Evolutionary conservation across 495 filamentous ascomycete species (phyloP).

Genomic region (Durotheca rogersii): DNA sequence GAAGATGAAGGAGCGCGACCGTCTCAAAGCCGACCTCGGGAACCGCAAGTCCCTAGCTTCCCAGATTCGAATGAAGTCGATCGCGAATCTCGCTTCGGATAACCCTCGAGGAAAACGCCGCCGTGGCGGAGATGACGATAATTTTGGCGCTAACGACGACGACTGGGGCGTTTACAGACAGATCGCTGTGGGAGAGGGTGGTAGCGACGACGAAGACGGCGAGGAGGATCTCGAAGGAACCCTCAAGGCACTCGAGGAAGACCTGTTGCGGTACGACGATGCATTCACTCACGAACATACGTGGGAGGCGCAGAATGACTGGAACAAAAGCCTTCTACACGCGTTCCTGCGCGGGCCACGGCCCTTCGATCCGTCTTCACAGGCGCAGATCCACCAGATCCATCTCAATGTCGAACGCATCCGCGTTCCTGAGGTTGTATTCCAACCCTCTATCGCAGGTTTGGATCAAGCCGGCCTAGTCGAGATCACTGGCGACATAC

Average conservation of each 20-base stretch:
- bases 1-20: constrained; percentile 88
- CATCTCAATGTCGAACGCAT: constrained; percentile 97
- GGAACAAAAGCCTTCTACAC: constrained; percentile 87
- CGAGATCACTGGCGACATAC: constrained; percentile 83
- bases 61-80: constrained; percentile 95
- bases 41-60: constrained; percentile 94
- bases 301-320: constrained; percentile 86
- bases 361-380: constrained; percentile 77
- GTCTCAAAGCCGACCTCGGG: constrained; percentile 86
- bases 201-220: constrained; percentile 76
- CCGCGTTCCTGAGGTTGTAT: constrained; percentile 91
- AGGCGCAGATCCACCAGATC: constrained; percentile 80
- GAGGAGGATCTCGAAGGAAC: constrained; percentile 79
- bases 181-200: constrained; percentile 72
- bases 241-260: constrained; percentile 74
- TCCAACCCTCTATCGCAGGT: constrained; percentile 89
- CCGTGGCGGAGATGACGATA: constrained; percentile 76
- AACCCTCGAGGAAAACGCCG: constrained; percentile 73
- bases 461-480: constrained; percentile 91
- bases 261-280: constrained; percentile 82
- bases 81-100: constrained; percentile 95
- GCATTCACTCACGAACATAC: constrained; percentile 88
- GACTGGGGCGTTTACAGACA: constrained; percentile 96
- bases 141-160: constrained; percentile 94
- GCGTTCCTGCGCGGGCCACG: constrained; percentile 85